Base-by-base conservation (phyloP, 2,329 filamentous ascomycete genomes). In the Myriosclerotinia duriaeana region DNA sequence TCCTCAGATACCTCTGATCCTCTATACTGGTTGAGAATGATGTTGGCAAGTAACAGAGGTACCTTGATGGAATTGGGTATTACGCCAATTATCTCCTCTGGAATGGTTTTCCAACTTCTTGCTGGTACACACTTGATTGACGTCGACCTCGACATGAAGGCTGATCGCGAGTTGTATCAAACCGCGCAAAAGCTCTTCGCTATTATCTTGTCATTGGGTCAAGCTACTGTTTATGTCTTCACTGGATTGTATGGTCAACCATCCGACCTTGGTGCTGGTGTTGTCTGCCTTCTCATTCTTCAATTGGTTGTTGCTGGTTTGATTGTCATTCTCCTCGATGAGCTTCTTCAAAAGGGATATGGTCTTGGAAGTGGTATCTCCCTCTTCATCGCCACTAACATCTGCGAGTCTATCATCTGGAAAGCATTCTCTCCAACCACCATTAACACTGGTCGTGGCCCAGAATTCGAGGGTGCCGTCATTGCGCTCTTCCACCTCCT, bases 331-430 rank as follows among this genome's bases (percentile, higher is more conserved):
- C 91, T 99, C 68, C 91, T 99, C 68, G 95, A 99, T 77, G 95
- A 99, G 86, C 89, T 99, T 69, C 90, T 99, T 76, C 96, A 99
- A 84, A 99, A 99, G 88, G 95, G 95, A 74, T 99, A 99, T 77
- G 95, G 95, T 81, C 90, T 99, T 72, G 95, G 95, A 81, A 96
- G 92, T 78, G 95, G 95, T 82, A 99, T 99, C 79, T 98, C 94
- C 58, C 91, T 99, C 71, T 99, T 99, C 87, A 99, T 99, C 78
- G 95, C 95, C 73, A 99, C 95, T 84, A 98, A 98, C 87, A 98
- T 99, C 78, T 99, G 95, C 91, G 95, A 99, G 85, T 97, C 94
- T 67, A 99, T 99, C 80, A 91, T 99, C 83, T 99, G 95, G 95
- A 97, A 97, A 87, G 95, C 96, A 63, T 98, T 99, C 86, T 98